A percentile compares a stretch with the other conserved stretches of the same genome.
Conservation (phyloP, 768 basidiomycete genomes). For the Lanmaoa rubissima region DNA sequence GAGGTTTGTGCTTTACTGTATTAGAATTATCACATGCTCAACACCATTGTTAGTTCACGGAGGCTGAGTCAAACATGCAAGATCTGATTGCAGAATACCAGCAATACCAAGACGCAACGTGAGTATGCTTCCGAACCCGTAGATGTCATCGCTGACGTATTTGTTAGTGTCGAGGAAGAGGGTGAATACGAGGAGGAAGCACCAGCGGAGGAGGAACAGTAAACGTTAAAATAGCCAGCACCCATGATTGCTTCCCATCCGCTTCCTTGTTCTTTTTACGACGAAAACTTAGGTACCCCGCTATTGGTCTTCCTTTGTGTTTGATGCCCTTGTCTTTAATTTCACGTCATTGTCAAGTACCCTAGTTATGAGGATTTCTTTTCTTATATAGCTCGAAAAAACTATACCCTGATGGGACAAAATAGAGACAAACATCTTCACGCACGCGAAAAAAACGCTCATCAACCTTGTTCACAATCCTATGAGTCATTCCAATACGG, state of each 20-base stretch:
- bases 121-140: constrained; percentile 33
- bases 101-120: constrained; percentile 95
- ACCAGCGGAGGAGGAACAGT: constrained; percentile 57
- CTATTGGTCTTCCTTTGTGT: constrained; percentile 33
- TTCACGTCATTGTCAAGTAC: constrained; percentile 29
- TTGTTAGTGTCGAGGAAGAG: constrained; percentile 76
- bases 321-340: constrained; percentile 32
- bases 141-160: constrained; percentile 12
- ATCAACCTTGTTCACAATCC: background rate
- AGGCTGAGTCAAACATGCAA: constrained; percentile 99
- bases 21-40: background rate
- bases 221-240: constrained; percentile 27
- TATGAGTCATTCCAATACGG: background rate
- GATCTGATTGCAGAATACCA: constrained; percentile 98
- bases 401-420: background rate
- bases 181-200: constrained; percentile 86
- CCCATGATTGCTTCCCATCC: constrained; percentile 14
- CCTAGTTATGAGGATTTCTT: constrained; percentile 23
- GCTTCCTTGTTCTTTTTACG: constrained; percentile 23
- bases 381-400: constrained; percentile 13
- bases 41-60: constrained; percentile 65
- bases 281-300: constrained; percentile 37
- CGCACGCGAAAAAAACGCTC: background rate
- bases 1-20: constrained; percentile 47
- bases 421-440: constrained; percentile 13